Evolutionary conservation across 1,284 basidiomycete genomes (phyloP).

Genomic region (Ganoderma leucocontextum): DNA sequence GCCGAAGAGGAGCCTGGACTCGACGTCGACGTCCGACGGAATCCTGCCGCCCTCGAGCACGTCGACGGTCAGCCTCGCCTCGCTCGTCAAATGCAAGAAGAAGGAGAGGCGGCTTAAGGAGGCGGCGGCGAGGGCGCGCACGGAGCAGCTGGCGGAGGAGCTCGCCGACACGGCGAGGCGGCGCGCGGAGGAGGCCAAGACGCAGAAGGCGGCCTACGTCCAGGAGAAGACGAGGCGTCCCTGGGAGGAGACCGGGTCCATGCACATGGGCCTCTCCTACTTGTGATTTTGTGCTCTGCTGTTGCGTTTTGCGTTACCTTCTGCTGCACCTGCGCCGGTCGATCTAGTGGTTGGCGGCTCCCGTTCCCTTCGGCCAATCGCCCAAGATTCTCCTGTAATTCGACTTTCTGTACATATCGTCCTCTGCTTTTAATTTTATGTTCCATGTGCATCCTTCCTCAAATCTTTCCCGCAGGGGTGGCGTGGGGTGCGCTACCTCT

Average conservation of each 20-base stretch:
- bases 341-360: too few species aligned
- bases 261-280: conserved; percentile 33
- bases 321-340: neutral
- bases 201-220: conserved; percentile 19
- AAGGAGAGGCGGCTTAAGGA: conserved; percentile 57
- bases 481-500: too few species aligned
- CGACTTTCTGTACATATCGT: too few species aligned
- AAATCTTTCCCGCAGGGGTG: too few species aligned
- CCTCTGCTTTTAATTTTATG: neutral
- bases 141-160: conserved; percentile 53
- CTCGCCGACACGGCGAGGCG: conserved; percentile 31
- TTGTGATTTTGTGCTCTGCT: conserved; percentile 18
- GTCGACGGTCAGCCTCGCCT: neutral
- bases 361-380: too few species aligned
- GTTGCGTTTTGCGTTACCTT: too few species aligned
- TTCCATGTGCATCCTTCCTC: too few species aligned
- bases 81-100: conserved; percentile 39
- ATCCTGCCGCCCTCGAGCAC: neutral
- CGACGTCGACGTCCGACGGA: conserved; percentile 19
- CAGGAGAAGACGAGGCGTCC: conserved; percentile 17
- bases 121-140: conserved; percentile 50
- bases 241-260: conserved; percentile 31
- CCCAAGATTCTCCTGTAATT: too few species aligned
- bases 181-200: conserved; percentile 29
- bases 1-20: conserved; percentile 20